Percentiles rank a stretch among this genome's conserved stretches.
These are phyloP conservation scores for Pharus latifolius DNA, from an alignment of 176 grass and related monocot species.

Conservation along the genomic window DNA sequence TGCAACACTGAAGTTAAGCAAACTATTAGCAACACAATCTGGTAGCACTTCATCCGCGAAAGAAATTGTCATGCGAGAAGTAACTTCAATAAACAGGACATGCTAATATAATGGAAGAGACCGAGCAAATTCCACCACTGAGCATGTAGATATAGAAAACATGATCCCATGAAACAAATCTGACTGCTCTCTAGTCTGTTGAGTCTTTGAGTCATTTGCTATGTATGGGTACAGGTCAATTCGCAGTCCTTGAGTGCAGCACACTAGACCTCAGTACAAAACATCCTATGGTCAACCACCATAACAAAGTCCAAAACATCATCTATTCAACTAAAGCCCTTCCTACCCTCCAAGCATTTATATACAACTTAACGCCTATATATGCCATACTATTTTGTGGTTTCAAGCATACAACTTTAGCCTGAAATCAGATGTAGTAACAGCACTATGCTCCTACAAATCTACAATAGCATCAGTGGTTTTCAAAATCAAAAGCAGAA, in stretches of 20 bases:
- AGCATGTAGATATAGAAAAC: not conserved
- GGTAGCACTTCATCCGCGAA: not conserved
- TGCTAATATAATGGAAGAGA: not conserved
- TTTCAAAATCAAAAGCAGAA: not conserved
- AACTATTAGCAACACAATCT: not conserved
- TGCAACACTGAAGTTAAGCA: slow-evolving; percentile 49
- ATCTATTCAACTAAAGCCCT: not conserved
- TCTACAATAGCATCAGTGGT: not conserved
- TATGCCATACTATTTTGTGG: not conserved
- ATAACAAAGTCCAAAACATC: not conserved
- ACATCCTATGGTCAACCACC: not conserved
- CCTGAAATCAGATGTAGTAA: not conserved
- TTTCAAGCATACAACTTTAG: not conserved
- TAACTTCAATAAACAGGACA: not conserved
- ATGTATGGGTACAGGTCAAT: not conserved
- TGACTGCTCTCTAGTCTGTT: not conserved
- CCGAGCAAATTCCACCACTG: not conserved
- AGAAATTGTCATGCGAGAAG: not conserved
- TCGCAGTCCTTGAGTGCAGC: not conserved
- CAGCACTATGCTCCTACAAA: not conserved
- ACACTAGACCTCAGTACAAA: not conserved
- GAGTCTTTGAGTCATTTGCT: not conserved
- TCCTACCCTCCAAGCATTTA: not conserved
- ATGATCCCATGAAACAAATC: not conserved
- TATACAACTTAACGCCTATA: not conserved